Evolutionary conservation across 2,329 filamentous ascomycete species (phyloP), one percentile per base, ranked within the genome.

Genomic region (Diaporthe ampelina): DNA sequence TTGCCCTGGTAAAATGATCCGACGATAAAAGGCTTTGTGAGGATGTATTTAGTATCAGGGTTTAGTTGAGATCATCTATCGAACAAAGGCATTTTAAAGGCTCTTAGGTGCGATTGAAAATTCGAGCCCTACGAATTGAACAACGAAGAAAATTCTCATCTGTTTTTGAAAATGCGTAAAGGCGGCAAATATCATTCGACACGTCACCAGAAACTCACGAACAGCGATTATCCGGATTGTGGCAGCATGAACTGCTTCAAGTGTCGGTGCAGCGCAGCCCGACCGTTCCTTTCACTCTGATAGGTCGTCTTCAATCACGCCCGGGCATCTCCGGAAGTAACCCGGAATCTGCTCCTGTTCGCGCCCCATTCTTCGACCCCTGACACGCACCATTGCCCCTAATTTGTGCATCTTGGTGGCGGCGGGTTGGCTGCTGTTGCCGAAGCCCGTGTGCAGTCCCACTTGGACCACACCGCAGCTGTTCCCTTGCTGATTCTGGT

Each of bases 391-490:
- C 24, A 43, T 11, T 32, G 26, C 59, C 59, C 59, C 59, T 65
- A 29, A 65, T 4, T 48, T 65, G 59, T 65, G 59, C 59, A 26
- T 65, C 40, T 45, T 6, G 59, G 40, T 48, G 59, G 59, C 40
- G 59, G 17, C 15, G 17, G 40, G 24, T 48, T 65, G 59, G 59
- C 26, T 67, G 63, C 45, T 52, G 61, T 67, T 52, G 35, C 63
- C 17, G 15, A 21, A 7, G 26, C 8, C 45, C 13, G 37, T 26
- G 45, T 26, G 9, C 29, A 15, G 61, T 6, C 29, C 61, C 63
- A n/a, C 63, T 8, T 13, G 7, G 21, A 26, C 29, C 21, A 26
- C 26, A 26, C 15, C 32, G 63, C 43, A 19, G 45, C 21, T 52
- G 13, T 52, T 37, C 3, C n/a, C 10, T 32, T 11, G 17, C 19